Evolutionary conservation across 2,329 filamentous ascomycete species (phyloP), one percentile per base, ranked within the genome.

Genomic region (Fusarium austroafricanum): DNA sequence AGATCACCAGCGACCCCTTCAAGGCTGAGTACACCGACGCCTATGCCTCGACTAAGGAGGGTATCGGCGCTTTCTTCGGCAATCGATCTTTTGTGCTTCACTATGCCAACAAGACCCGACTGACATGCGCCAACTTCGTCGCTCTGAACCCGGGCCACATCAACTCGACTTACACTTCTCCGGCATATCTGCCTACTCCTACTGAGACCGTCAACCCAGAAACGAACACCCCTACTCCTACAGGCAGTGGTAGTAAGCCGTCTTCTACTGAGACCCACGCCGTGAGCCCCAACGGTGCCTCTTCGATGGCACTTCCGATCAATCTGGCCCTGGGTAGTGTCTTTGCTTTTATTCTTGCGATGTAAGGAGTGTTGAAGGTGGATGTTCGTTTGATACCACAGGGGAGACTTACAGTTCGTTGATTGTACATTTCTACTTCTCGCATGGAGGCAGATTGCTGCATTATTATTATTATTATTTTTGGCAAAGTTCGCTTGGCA

Each of bases 1-100:
- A 83, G 62, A 85, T 92, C 72, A 82, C 78, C 26, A 76, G 78
- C 28, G 83, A 84, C 65, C 80, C 83, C 14, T 89, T 84, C 74
- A 74, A 76, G 28, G 78, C 76, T 55, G 80, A 78, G 47, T 91
- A 87, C 79, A 74, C 77, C 60, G 90, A 92, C 73, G 75, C 79
- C 21, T 92, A 83, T 73, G 79, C 84, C n/a, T 87, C 88, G 6
- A 84, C 88, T 31, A 72, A 79, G 42, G 75, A 81, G 15, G 84
- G 83, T 35, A 77, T 82, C 39, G 81, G 81, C 9, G 80, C 85
- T 50, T 92, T 88, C 81, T 86, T 92, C 61, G 89, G 87, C 44
- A 89, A 91, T 79, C 83, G 86, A 61, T 89, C 87, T 61, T 77
- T 92, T 59, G 88, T 90, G 43, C 72, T 92, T 60, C 89, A 92